These are phyloP conservation scores for Verticillium tricorpus DNA, from an alignment of 2,329 filamentous ascomycete species.

Conservation along the genomic window DNA sequence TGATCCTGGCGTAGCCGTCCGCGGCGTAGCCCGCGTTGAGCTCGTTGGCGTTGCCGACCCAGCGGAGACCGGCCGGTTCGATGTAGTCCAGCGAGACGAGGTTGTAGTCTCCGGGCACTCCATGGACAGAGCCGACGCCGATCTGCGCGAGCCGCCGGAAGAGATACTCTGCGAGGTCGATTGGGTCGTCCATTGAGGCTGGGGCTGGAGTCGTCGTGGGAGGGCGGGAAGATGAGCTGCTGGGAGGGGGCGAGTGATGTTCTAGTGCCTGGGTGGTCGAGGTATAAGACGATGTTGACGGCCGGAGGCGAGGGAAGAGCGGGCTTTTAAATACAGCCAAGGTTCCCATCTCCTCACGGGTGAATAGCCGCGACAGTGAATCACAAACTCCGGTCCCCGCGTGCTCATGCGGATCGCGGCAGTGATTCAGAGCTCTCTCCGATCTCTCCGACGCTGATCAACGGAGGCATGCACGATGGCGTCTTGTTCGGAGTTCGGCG, in stretches of 20 bases:
- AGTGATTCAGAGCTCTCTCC: too few relatives aligned
- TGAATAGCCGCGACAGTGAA: too few relatives aligned
- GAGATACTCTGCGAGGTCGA: conserved; percentile 55
- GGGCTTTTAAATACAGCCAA: too few relatives aligned
- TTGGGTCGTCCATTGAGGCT: background rate
- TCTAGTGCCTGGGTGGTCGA: too few relatives aligned
- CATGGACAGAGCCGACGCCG: conserved; percentile 51
- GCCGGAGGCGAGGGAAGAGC: too few relatives aligned
- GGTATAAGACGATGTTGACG: too few relatives aligned
- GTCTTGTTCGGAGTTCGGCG: too few relatives aligned
- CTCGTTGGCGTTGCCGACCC: conserved; percentile 53
- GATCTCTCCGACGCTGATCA: too few relatives aligned
- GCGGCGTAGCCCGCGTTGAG: conserved; percentile 54
- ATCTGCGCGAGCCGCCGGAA: conserved; percentile 55
- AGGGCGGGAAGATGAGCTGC: background rate
- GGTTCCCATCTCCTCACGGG: too few relatives aligned
- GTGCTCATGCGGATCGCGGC: too few relatives aligned
- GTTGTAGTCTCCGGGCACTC: conserved; percentile 42
- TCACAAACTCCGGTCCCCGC: too few relatives aligned
- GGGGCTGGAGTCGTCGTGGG: background rate
- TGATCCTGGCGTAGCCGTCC: conserved; percentile 53
- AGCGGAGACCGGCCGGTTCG: conserved; percentile 29
- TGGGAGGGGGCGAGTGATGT: background rate
- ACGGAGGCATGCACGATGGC: too few relatives aligned
- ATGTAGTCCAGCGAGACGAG: conserved; percentile 31